These are phyloP conservation scores for Agapanthus africanus DNA, from an alignment of 106 monocot genomes.

Conservation along the genomic window DNA sequence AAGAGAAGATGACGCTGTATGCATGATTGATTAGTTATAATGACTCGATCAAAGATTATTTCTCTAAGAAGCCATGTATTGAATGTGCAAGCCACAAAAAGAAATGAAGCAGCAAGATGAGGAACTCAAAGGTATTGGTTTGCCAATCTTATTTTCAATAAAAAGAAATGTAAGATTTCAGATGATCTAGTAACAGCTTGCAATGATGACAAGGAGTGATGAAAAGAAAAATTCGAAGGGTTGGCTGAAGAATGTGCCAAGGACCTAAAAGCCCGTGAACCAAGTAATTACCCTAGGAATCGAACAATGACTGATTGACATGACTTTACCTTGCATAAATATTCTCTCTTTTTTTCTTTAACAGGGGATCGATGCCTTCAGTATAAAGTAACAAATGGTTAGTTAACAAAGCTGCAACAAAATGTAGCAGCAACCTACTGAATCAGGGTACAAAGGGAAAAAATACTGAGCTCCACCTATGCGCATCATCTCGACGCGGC, in stretches of 20 bases:
- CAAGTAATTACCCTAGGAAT: background rate
- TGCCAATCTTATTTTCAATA: background rate
- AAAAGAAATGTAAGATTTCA: background rate
- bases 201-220: background rate
- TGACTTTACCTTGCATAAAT: constrained; percentile 96
- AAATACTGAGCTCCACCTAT: constrained; percentile 87
- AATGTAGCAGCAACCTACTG: constrained; percentile 67
- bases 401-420: constrained; percentile 59
- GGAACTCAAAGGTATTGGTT: background rate
- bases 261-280: too few species aligned
- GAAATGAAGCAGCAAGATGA: background rate
- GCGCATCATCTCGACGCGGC: constrained; percentile 54
- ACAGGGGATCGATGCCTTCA: constrained; percentile 96
- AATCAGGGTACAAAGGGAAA: constrained; percentile 27
- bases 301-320: too few species aligned
- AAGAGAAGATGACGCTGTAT: background rate
- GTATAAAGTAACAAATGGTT: constrained; percentile 61
- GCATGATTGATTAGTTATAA: background rate
- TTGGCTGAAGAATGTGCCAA: too few species aligned
- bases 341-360: constrained; percentile 99
- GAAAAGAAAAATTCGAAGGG: background rate
- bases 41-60: background rate
- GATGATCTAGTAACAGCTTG: background rate
- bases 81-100: background rate
- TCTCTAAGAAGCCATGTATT: background rate